These are phyloP conservation scores for Lactarius akahatsu DNA, from an alignment of 768 basidiomycete species.

Conservation along the genomic window DNA sequence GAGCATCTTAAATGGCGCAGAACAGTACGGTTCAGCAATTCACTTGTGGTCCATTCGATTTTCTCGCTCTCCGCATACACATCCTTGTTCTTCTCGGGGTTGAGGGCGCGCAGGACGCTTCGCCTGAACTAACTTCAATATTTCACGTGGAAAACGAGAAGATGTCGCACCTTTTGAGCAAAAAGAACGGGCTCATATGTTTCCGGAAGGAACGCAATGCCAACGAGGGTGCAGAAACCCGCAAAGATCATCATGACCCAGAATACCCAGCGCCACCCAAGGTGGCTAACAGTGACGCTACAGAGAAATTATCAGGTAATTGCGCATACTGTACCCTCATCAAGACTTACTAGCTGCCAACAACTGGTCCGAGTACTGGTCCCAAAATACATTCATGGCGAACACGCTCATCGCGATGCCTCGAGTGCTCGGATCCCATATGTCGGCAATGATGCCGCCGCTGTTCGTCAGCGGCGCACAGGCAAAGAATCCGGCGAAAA, in stretches of 20 bases:
- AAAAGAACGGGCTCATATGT: constrained; percentile 29
- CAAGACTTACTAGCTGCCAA: constrained; percentile 25
- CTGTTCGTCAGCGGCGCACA: constrained; percentile 27
- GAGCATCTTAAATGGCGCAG: constrained; percentile 37
- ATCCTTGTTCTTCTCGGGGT: neutral
- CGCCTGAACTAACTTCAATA: constrained; percentile 1
- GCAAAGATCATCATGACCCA: constrained; percentile 33
- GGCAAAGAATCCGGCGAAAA: constrained; percentile 31
- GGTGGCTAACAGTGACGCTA: constrained; percentile 19
- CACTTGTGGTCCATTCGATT: neutral
- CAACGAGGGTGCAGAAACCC: constrained; percentile 16
- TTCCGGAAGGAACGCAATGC: constrained; percentile 30
- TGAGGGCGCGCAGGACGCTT: neutral
- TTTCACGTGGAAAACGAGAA: neutral
- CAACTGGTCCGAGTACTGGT: constrained; percentile 31
- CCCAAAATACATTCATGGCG: constrained; percentile 29
- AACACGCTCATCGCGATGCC: constrained; percentile 30
- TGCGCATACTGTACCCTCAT: no score
- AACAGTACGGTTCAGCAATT: constrained; percentile 34
- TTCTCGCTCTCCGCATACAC: constrained; percentile 12
- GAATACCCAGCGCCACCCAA: constrained; percentile 32
- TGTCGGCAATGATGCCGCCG: constrained; percentile 31
- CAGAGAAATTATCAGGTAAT: neutral
- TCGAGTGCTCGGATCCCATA: constrained; percentile 30
- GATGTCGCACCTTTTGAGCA: constrained; percentile 13